phyloP scores from a whole-genome alignment of 768 basidiomycete species.

The Pisolithus orientalis region DNA sequence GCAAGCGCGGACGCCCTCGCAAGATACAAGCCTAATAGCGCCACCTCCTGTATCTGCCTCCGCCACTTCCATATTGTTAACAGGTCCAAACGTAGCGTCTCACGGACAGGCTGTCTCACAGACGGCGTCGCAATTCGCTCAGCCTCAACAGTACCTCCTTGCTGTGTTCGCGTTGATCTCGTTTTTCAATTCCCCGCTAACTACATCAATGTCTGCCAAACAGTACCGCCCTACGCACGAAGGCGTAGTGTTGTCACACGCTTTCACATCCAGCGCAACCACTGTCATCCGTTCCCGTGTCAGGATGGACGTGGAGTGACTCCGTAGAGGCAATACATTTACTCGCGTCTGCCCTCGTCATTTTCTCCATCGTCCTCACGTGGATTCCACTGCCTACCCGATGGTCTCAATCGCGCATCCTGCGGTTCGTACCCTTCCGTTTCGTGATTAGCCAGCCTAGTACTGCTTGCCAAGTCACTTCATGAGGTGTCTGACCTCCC shows the following conservation, averaged over 20 bases:
- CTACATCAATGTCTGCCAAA: constrained; percentile 32
- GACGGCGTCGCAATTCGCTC: constrained; percentile 7
- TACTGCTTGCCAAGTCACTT: neutral
- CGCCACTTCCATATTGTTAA: constrained; percentile 10
- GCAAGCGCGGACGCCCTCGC: constrained; percentile 78
- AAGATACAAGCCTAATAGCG: constrained; percentile 57
- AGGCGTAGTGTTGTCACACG: constrained; percentile 49
- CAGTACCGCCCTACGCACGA: constrained; percentile 44
- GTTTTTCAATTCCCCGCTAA: constrained; percentile 73
- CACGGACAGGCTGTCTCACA: constrained; percentile 10
- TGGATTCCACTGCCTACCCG: constrained; percentile 32
- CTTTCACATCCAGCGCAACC: constrained; percentile 17
- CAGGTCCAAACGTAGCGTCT: constrained; percentile 10
- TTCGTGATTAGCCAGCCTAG: constrained; percentile 7
- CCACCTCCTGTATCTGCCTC: constrained; percentile 26
- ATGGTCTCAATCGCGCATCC: constrained; percentile 16
- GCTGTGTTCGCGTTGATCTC: constrained; percentile 82
- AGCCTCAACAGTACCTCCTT: constrained; percentile 62
- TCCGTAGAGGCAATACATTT: constrained; percentile 61
- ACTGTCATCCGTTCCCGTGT: constrained; percentile 9
- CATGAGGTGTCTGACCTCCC: constrained; percentile 13
- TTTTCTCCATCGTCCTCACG: constrained; percentile 48
- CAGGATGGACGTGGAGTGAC: constrained; percentile 43
- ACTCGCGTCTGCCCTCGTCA: constrained; percentile 55
- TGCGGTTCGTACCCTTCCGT: constrained; percentile 22